Conservation (phyloP, 176 grass and related monocot genomes). For the Aegilops longissima region DNA sequence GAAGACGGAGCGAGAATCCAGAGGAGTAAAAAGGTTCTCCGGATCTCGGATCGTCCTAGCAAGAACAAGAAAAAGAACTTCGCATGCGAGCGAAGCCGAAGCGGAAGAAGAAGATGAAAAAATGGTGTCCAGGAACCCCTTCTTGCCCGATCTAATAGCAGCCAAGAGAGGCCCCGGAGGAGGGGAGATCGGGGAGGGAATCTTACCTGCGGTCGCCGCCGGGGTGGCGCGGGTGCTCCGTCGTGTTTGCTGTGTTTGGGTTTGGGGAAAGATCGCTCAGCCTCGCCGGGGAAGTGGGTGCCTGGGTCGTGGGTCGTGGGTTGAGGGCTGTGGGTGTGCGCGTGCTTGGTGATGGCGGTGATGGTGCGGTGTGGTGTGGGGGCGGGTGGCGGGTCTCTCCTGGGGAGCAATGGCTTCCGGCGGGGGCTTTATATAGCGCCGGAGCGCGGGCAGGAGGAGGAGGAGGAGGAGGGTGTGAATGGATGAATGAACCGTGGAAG, state of each 20-base stretch:
- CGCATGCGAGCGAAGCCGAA: not conserved
- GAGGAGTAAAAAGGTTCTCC: slow-evolving; percentile 61
- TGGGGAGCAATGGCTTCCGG: slow-evolving; percentile 33
- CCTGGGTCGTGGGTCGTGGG: slow-evolving; percentile 11
- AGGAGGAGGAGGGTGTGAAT: not conserved
- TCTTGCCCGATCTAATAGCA: slow-evolving; percentile 36
- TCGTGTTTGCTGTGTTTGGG: not conserved
- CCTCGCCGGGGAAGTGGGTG: slow-evolving; percentile 56
- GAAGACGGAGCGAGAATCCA: slow-evolving; percentile 34
- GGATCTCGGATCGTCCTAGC: slow-evolving; percentile 64
- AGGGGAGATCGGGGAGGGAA: slow-evolving; percentile 49
- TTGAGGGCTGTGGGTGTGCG: slow-evolving; percentile 20
- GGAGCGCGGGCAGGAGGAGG: not conserved
- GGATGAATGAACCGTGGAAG: not conserved
- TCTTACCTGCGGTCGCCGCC: slow-evolving; percentile 37
- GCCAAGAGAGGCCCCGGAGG: not conserved
- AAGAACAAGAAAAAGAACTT: slow-evolving; percentile 2
- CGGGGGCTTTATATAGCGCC: slow-evolving; percentile 33
- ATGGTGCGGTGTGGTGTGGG: not conserved
- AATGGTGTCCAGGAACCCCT: not conserved
- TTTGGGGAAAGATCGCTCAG: slow-evolving; percentile 51
- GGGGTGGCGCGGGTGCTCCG: slow-evolving; percentile 3
- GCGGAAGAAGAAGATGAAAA: not conserved
- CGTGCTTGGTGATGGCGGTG: not conserved
- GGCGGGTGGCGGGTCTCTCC: slow-evolving; percentile 41